Conservation (phyloP, 164 flowering plant genomes). For the Magnolia officinalis region DNA sequence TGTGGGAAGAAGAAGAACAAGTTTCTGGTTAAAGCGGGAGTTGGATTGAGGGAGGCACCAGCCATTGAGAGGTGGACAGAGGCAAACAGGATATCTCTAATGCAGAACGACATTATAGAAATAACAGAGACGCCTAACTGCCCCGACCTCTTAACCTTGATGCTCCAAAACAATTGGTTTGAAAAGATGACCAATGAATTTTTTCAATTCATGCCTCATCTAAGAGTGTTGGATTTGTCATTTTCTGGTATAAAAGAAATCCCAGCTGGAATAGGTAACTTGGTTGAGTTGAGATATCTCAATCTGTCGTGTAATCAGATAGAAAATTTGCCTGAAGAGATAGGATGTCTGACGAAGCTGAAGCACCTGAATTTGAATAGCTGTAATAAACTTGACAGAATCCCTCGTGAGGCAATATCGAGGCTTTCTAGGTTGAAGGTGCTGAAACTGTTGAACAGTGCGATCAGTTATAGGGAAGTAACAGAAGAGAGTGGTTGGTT, state of each 20-base stretch:
- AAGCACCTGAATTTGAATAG: too few relatives aligned
- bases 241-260: conserved; percentile 11
- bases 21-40: conserved; percentile 3
- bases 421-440: too few relatives aligned
- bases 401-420: too few relatives aligned
- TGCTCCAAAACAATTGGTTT: conserved; percentile 10
- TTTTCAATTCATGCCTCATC: conserved; percentile 11
- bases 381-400: too few relatives aligned
- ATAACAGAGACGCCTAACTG: conserved; percentile 4
- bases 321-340: neutral
- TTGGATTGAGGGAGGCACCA: neutral
- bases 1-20: neutral
- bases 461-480: too few relatives aligned
- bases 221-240: conserved; percentile 19
- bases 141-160: conserved; percentile 19
- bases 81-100: conserved; percentile 12
- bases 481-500: too few relatives aligned
- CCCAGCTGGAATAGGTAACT: conserved; percentile 1
- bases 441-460: too few relatives aligned
- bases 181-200: neutral
- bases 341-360: too few relatives aligned
- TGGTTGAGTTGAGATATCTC: conserved; percentile 14
- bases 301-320: conserved; percentile 2
- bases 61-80: conserved; percentile 7
- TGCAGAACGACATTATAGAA: conserved; percentile 2